A percentile compares a stretch with the other conserved stretches of the same genome.
Evolutionary conservation across 164 flowering plant genomes (phyloP).

Genomic region (Vitis rotundifolia): DNA sequence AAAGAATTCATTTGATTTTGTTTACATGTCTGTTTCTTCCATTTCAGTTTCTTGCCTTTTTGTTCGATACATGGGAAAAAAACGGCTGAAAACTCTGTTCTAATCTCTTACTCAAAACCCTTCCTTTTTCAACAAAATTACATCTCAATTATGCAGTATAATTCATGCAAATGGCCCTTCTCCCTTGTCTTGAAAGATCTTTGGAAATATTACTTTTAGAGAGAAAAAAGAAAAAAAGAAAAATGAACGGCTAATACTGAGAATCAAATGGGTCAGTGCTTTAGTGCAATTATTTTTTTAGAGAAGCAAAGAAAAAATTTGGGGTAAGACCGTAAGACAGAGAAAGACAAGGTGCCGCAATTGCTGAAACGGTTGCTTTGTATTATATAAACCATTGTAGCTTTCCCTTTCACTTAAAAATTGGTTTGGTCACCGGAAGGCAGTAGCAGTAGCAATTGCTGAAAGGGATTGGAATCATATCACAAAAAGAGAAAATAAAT

Average conservation of each 20-base stretch:
- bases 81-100: no score
- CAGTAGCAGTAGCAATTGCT: background rate
- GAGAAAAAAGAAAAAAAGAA: no score
- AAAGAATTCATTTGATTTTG: conserved; percentile 18
- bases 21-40: background rate
- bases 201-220: no score
- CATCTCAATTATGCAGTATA: background rate
- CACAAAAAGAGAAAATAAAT: conserved; percentile 17
- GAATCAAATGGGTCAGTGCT: no score
- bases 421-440: background rate
- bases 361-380: conserved; percentile 23
- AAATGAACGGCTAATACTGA: no score
- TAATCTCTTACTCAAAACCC: no score
- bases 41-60: no score
- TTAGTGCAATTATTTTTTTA: background rate
- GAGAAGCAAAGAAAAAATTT: no score
- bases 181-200: background rate
- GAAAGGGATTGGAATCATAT: conserved; percentile 24
- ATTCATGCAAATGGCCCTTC: background rate
- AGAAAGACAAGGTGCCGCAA: conserved; percentile 19
- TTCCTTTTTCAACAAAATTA: no score
- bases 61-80: no score
- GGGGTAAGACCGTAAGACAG: background rate
- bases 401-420: conserved; percentile 10
- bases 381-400: conserved; percentile 2